These are phyloP conservation scores for Fusarium goolgardi DNA, from an alignment of 2,329 filamentous ascomycete species.

Conservation along the genomic window DNA sequence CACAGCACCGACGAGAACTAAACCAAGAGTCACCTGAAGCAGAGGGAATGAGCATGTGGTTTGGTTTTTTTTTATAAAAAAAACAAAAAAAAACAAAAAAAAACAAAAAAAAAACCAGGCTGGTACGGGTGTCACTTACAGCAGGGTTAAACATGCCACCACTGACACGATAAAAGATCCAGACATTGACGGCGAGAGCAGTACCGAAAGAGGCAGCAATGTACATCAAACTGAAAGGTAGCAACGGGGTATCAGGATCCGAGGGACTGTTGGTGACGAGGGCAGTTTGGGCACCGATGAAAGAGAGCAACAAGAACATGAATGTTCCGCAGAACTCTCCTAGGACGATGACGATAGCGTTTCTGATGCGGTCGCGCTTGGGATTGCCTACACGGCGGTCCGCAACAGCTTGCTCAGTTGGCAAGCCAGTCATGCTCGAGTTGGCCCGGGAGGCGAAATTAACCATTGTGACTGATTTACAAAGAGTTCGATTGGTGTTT, in stretches of 20 bases:
- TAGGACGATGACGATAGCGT: slow-evolving; percentile 56
- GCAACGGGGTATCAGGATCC: slow-evolving; percentile 46
- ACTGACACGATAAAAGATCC: slow-evolving; percentile 67
- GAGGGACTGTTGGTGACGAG: slow-evolving; percentile 48
- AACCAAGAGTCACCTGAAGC: slow-evolving; percentile 64
- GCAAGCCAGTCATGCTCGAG: slow-evolving; percentile 25
- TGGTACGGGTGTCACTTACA: slow-evolving; percentile 50
- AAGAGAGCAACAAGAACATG: slow-evolving; percentile 62
- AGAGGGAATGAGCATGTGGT: slow-evolving; percentile 4
- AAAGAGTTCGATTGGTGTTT: background rate
- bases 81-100: background rate
- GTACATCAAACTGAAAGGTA: slow-evolving; percentile 58
- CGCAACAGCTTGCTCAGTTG: slow-evolving; percentile 27
- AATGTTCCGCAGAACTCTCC: slow-evolving; percentile 66
- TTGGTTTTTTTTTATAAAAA: background rate
- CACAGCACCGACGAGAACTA: slow-evolving; percentile 69
- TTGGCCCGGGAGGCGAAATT: slow-evolving; percentile 16
- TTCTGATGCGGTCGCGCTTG: slow-evolving; percentile 39
- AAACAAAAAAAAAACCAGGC: background rate
- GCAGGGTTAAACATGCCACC: slow-evolving; percentile 65
- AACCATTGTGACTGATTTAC: slow-evolving; percentile 24
- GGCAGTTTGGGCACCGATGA: slow-evolving; percentile 55
- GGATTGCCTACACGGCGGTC: slow-evolving; percentile 10
- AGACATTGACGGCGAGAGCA: slow-evolving; percentile 64
- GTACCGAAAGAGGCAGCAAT: slow-evolving; percentile 63